These are phyloP conservation scores for Candida sithepensis DNA, from an alignment of 805 yeast species.

Conservation along the genomic window DNA sequence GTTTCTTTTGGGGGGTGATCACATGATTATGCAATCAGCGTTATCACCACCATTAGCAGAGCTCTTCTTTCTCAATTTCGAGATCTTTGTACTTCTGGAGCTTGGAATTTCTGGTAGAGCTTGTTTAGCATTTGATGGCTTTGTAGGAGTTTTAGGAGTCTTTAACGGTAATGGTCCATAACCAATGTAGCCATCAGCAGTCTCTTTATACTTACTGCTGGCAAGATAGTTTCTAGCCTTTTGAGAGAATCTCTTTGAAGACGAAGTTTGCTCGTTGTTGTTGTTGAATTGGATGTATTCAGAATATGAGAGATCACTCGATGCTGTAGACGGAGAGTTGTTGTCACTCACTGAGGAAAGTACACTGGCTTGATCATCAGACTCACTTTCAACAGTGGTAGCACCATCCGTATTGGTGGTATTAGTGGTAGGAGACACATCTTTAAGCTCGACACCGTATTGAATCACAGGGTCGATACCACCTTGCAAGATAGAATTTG, in stretches of 20 bases:
- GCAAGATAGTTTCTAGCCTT: constrained; percentile 8
- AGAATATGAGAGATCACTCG: background rate
- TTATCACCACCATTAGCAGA: constrained; percentile 14
- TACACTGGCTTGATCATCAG: background rate
- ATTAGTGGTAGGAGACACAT: too few species aligned
- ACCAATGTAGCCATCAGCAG: background rate
- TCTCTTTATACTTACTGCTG: background rate
- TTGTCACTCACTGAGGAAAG: background rate
- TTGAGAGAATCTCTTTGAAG: background rate
- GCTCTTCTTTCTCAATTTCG: constrained; percentile 12
- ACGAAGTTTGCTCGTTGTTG: background rate
- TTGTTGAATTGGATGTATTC: background rate
- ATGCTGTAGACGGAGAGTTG: background rate
- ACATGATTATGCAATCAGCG: constrained; percentile 32
- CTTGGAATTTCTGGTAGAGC: background rate
- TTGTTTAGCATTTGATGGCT: background rate
- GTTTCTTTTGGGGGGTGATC: too few species aligned
- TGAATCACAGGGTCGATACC: constrained; percentile 48
- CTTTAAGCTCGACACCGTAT: too few species aligned
- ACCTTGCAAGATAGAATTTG: constrained; percentile 62
- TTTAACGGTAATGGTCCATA: background rate
- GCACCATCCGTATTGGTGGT: background rate
- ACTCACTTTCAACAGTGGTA: background rate
- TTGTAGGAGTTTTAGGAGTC: background rate
- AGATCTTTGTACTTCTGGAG: constrained; percentile 6